A percentile compares a stretch with the other conserved stretches of the same genome.
Conservation (phyloP, 106 monocot genomes). For the Chionographis japonica region DNA sequence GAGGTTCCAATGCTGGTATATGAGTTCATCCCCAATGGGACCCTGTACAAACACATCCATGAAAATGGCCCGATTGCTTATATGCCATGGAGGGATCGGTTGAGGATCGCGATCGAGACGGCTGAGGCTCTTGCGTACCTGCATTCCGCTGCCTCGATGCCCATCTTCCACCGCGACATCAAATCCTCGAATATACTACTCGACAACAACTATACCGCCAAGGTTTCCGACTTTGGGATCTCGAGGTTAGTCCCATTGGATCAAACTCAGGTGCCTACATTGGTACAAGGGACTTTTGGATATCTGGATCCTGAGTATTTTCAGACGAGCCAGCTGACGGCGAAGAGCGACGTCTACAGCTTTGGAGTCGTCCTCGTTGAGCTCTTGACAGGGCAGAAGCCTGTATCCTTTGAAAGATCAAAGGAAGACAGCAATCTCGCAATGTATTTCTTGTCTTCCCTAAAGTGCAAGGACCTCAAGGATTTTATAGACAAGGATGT, state of each 20-base stretch:
- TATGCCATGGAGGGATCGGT: constrained; percentile 3
- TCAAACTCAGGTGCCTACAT: constrained; percentile 13
- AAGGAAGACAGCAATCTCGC: constrained; percentile 27
- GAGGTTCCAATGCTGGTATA: constrained; percentile 29
- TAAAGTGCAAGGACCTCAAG: constrained; percentile 17
- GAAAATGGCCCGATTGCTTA: background rate
- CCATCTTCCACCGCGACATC: constrained; percentile 13
- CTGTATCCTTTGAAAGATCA: constrained; percentile 9
- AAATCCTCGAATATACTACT: constrained; percentile 20
- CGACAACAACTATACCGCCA: constrained; percentile 7
- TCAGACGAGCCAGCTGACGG: constrained; percentile 13
- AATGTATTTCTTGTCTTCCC: constrained; percentile 29
- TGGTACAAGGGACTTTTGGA: constrained; percentile 15
- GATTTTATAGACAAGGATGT: constrained; percentile 22
- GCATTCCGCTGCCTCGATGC: constrained; percentile 12
- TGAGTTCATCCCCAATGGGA: constrained; percentile 15
- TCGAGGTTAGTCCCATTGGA: constrained; percentile 12
- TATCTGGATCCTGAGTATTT: constrained; percentile 21
- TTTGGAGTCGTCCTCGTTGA: constrained; percentile 18
- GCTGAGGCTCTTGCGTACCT: constrained; percentile 8
- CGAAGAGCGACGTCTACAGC: constrained; percentile 22
- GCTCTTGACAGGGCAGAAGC: constrained; percentile 18
- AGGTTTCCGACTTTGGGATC: constrained; percentile 15
- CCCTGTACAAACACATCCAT: constrained; percentile 8
- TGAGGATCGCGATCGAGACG: constrained; percentile 9